These are phyloP conservation scores for Solanum ahanhuiri DNA, from an alignment of 257 asterid species.

Conservation along the genomic window DNA sequence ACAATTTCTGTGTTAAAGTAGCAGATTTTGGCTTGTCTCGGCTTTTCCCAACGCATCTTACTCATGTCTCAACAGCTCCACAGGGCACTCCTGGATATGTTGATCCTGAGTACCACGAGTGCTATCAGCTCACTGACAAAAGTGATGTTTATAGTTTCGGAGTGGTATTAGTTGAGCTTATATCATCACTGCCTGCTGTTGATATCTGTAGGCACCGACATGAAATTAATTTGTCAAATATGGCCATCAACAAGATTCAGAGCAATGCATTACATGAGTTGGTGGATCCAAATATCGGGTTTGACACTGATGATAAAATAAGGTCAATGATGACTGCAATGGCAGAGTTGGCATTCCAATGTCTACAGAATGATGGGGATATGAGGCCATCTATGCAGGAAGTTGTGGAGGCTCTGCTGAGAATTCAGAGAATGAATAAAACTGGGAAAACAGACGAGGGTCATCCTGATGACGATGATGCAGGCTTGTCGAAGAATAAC, in stretches of 20 bases:
- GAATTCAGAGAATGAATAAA: slow-evolving; percentile 22
- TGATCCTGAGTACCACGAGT: slow-evolving; percentile 72
- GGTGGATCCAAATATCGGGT: slow-evolving; percentile 50
- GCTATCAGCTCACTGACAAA: slow-evolving; percentile 64
- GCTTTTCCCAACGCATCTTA: slow-evolving; percentile 45
- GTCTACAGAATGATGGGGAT: slow-evolving; percentile 52
- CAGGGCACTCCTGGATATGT: slow-evolving; percentile 92
- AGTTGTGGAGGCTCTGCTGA: slow-evolving; percentile 32
- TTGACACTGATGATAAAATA: slow-evolving; percentile 20
- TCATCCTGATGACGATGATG: slow-evolving; percentile 20
- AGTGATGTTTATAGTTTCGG: slow-evolving; percentile 84
- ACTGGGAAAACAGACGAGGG: slow-evolving; percentile 19
- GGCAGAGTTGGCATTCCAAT: slow-evolving; percentile 62
- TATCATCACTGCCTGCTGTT: slow-evolving; percentile 70
- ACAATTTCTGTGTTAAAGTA: slow-evolving; percentile 61
- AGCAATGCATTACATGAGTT: slow-evolving; percentile 43
- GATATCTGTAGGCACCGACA: slow-evolving; percentile 56
- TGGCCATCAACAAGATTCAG: slow-evolving; percentile 72
- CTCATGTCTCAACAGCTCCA: slow-evolving; percentile 80
- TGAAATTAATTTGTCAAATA: slow-evolving; percentile 56
- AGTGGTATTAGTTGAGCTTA: slow-evolving; percentile 61
- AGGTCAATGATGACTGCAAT: slow-evolving; percentile 34
- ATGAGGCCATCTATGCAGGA: slow-evolving; percentile 73
- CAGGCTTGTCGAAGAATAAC: slow-evolving; percentile 11
- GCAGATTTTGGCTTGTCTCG: slow-evolving; percentile 81